Evolutionary conservation across 345 rosid species (phyloP).

Genomic region (Gossypium turneri): DNA sequence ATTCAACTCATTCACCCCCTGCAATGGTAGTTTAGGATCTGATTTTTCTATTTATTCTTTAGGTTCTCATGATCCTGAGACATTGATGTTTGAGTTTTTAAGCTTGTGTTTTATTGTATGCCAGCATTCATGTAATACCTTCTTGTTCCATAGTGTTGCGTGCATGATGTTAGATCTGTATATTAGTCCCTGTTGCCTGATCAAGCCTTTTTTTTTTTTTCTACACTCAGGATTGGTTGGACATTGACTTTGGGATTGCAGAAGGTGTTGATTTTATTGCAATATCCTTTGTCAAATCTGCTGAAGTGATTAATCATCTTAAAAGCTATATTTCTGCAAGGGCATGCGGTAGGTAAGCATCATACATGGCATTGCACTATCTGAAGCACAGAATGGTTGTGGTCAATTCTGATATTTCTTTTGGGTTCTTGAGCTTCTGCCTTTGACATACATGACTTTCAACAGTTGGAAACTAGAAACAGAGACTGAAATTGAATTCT

Average conservation of each 20-base stretch:
- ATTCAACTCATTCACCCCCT: neutral
- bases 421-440: neutral
- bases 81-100: neutral
- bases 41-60: neutral
- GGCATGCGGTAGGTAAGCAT: constrained; percentile 61
- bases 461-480: neutral
- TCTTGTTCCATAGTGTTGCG: neutral
- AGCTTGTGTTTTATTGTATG: neutral
- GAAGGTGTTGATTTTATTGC: constrained; percentile 98
- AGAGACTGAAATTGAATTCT: neutral
- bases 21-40: neutral
- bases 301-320: constrained; percentile 94
- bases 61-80: neutral
- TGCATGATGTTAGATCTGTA: constrained; percentile 8
- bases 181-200: constrained; percentile 8
- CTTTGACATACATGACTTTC: neutral
- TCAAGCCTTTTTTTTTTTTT: constrained; percentile 9
- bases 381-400: neutral
- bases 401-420: neutral
- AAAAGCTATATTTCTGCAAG: constrained; percentile 95
- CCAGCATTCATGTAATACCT: neutral
- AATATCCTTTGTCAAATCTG: constrained; percentile 96
- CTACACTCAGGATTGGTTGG: constrained; percentile 83
- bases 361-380: neutral
- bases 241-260: constrained; percentile 95